Conservation (phyloP, 2,329 filamentous ascomycete species). For the Sphaerulina musiva region DNA sequence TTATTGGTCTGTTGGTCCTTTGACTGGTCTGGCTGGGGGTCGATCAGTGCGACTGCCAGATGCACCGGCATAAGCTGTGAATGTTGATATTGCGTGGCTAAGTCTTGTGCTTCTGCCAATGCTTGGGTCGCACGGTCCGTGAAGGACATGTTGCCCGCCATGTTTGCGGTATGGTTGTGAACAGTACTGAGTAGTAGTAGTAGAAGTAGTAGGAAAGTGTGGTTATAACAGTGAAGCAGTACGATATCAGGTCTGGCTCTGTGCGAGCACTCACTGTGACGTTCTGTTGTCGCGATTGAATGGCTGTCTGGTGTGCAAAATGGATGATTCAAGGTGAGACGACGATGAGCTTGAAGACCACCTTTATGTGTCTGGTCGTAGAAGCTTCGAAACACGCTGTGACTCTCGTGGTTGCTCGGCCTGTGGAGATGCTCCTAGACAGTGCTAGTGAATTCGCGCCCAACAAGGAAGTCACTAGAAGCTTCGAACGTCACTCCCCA, state of each 20-base stretch:
- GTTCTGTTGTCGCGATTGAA: constrained; percentile 6
- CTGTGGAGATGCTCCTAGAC: constrained; percentile 5
- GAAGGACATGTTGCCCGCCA: constrained; percentile 79
- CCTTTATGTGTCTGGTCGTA: no score
- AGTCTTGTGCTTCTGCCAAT: constrained; percentile 76
- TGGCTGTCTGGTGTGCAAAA: neutral
- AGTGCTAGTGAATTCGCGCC: constrained; percentile 7
- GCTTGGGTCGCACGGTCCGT: constrained; percentile 89
- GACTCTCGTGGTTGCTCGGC: constrained; percentile 1
- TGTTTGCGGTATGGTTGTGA: constrained; percentile 38
- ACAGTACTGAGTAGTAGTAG: neutral
- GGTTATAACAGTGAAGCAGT: constrained; percentile 6
- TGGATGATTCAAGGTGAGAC: neutral
- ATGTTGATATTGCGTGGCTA: constrained; percentile 86
- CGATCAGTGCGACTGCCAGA: constrained; percentile 74
- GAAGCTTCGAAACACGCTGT: neutral
- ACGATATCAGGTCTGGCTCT: constrained; percentile 3
- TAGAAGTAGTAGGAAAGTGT: constrained; percentile 4
- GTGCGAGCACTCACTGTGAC: constrained; percentile 5
- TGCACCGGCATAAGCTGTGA: constrained; percentile 86
- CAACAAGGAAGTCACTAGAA: neutral
- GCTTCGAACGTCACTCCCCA: neutral
- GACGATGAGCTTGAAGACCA: neutral
- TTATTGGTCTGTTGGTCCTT: constrained; percentile 67
- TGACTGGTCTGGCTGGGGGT: constrained; percentile 64